These are phyloP conservation scores for Claviceps quebecensis DNA, from an alignment of 2,329 filamentous ascomycete genomes.

Conservation along the genomic window DNA sequence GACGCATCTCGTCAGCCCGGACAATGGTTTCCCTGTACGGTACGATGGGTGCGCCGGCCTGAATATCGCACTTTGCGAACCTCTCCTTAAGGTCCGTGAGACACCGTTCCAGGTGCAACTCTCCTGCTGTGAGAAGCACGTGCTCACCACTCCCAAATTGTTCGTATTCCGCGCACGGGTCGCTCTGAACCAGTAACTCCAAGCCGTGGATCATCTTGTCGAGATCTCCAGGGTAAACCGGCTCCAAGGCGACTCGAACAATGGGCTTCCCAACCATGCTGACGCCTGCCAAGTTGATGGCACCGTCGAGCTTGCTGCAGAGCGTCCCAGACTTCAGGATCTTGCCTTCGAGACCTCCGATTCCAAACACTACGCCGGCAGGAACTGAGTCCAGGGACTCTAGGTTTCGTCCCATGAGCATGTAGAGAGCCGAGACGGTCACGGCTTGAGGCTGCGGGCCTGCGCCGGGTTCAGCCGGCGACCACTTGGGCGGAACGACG, in stretches of 20 bases:
- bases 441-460: conserved; percentile 66
- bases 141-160: conserved; percentile 88
- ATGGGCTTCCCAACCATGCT: conserved; percentile 72
- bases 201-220: conserved; percentile 91
- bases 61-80: conserved; percentile 88
- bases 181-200: conserved; percentile 77
- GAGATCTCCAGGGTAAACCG: conserved; percentile 75
- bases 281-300: conserved; percentile 82
- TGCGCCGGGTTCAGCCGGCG: conserved; percentile 60
- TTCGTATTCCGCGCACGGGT: conserved; percentile 92
- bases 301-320: conserved; percentile 73
- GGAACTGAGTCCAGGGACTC: conserved; percentile 75
- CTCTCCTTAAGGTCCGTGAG: conserved; percentile 84
- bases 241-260: conserved; percentile 90
- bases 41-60: conserved; percentile 86
- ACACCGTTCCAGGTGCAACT: conserved; percentile 86
- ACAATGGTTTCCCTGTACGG: conserved; percentile 92
- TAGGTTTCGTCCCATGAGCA: conserved; percentile 86
- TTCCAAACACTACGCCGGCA: conserved; percentile 89
- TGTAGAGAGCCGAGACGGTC: conserved; percentile 75
- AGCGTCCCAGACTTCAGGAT: conserved; percentile 94
- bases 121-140: conserved; percentile 84
- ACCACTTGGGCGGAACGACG: conserved; percentile 86
- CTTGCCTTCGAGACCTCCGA: conserved; percentile 79
- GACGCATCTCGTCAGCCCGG: conserved; percentile 77